Evolutionary conservation across 768 basidiomycete species (phyloP), one percentile per base, ranked within the genome.

Genomic region (Tylopilus rubrobrunneus): DNA sequence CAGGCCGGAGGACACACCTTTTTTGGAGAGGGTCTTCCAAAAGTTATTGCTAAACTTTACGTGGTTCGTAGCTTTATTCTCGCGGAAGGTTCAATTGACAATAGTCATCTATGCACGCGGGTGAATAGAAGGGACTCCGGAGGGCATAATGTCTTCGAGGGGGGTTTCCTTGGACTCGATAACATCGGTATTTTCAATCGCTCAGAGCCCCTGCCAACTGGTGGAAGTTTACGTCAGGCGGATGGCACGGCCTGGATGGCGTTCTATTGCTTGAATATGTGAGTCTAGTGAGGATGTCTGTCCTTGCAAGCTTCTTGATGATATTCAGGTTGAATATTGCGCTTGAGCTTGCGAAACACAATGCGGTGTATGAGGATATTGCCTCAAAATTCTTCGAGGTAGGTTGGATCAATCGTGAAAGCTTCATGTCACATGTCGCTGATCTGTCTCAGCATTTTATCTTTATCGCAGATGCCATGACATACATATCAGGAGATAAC

Each of bases 241-340:
- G 97, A 99, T 67, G 96, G 96, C 9, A 99, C 97, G 7, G 92
- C 96, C 0, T 99, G 97, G 97, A 99, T 99, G 97, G 97, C 94
- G 31, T 99, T 98, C 76, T 99, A 96, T 71, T 93, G 87, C 61
- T 72, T 98, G 53, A 97, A 97, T 66, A 98, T 98, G 96, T 91
- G 56, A 61, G 83, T 62, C 28, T 34, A 47, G 14, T 34, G 7
- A 34, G 9, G 4, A 33, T 36, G 41, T 29, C 34, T 55, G 10
- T 14, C 17, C 40, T 19, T 41, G 25, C 15, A n/a, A 25, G 37
- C 33, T 51, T 48, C 36, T 19, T 57, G 56, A 52, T 47, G 31
- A 48, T 37, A 25, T 50, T 23, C 52, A 94, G 92, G 92, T 72
- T 99, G 69, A 96, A 89, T 70, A 99, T 99, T 67, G 95, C 97